phyloP scores from a whole-genome alignment of 2,329 filamentous ascomycete genomes.

The Nectriaceae sp. region DNA sequence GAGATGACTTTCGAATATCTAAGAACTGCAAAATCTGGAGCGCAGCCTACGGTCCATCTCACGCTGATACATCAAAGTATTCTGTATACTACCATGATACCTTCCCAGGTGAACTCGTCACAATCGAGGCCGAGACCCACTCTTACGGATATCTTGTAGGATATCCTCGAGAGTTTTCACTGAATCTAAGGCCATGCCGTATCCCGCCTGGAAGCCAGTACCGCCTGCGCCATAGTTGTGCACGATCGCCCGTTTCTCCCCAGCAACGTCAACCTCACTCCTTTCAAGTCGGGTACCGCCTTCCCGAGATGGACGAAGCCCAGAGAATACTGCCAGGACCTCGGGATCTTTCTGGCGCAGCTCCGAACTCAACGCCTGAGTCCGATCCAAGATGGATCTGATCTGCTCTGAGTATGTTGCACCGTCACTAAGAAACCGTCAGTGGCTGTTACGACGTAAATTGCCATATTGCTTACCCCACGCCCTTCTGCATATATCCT shows the following conservation, averaged over 20 bases:
- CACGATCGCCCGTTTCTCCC: conserved; percentile 29
- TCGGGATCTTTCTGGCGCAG: conserved; percentile 27
- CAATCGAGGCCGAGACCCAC: no score
- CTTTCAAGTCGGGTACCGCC: conserved; percentile 48
- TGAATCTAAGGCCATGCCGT: conserved; percentile 42
- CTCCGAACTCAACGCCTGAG: conserved; percentile 32
- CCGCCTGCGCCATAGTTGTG: conserved; percentile 50
- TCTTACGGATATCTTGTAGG: conserved; percentile 21
- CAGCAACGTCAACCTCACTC: conserved; percentile 31
- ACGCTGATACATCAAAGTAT: no score
- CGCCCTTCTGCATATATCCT: conserved; percentile 41
- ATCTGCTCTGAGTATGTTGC: conserved; percentile 40
- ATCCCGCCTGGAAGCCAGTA: conserved; percentile 47
- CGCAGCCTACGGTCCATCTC: no score
- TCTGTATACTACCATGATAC: no score
- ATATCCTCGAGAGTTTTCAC: conserved; percentile 32
- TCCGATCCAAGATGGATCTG: conserved; percentile 38
- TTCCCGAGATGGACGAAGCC: conserved; percentile 37
- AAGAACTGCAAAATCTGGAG: no score
- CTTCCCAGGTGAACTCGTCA: no score
- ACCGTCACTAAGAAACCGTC: conserved; percentile 33
- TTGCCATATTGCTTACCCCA: conserved; percentile 23
- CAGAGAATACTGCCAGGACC: conserved; percentile 35
- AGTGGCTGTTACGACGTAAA: no score
- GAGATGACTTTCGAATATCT: no score